Conservation (phyloP, 306 rosid genomes). For the Begonia fuchsioides region DNA sequence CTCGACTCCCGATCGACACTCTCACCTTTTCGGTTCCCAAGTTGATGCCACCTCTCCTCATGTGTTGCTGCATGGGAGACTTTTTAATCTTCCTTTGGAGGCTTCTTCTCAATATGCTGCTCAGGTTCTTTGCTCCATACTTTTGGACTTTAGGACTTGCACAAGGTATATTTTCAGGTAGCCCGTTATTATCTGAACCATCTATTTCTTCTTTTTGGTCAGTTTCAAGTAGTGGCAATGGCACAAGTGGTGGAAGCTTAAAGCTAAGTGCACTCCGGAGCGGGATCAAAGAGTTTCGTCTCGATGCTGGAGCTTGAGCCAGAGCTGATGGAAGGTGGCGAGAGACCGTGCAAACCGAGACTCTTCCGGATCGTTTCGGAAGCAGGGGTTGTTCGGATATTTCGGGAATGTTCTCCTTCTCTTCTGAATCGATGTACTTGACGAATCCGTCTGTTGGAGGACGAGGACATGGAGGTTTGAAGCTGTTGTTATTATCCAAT, state of each 20-base stretch:
- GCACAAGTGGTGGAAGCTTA: slow-evolving; percentile 24
- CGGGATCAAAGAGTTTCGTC: slow-evolving; percentile 83
- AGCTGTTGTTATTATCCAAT: slow-evolving; percentile 35
- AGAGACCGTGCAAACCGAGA: slow-evolving; percentile 50
- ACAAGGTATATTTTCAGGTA: slow-evolving; percentile 32
- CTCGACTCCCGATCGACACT: slow-evolving; percentile 77
- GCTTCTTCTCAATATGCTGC: slow-evolving; percentile 61
- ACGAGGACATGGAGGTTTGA: slow-evolving; percentile 30
- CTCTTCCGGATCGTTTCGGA: slow-evolving; percentile 65
- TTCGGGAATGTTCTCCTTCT: slow-evolving; percentile 83
- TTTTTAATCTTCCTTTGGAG: slow-evolving; percentile 51
- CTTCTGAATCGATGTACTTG: slow-evolving; percentile 39
- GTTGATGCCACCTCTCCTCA: slow-evolving; percentile 66
- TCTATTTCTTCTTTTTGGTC: slow-evolving; percentile 34
- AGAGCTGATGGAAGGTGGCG: slow-evolving; percentile 29
- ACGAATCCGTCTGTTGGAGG: slow-evolving; percentile 36
- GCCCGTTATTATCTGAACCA: slow-evolving; percentile 24
- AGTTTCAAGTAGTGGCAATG: slow-evolving; percentile 24
- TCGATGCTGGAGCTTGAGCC: slow-evolving; percentile 39
- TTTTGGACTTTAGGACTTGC: slow-evolving; percentile 62
- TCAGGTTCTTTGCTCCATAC: slow-evolving; percentile 47
- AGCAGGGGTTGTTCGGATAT: slow-evolving; percentile 29
- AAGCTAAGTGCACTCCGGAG: slow-evolving; percentile 42
- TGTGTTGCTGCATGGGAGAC: slow-evolving; percentile 58
- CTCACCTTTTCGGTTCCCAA: slow-evolving; percentile 81